Evolutionary conservation across 106 monocot species (phyloP).

Genomic region (Phalaenopsis equestris): DNA sequence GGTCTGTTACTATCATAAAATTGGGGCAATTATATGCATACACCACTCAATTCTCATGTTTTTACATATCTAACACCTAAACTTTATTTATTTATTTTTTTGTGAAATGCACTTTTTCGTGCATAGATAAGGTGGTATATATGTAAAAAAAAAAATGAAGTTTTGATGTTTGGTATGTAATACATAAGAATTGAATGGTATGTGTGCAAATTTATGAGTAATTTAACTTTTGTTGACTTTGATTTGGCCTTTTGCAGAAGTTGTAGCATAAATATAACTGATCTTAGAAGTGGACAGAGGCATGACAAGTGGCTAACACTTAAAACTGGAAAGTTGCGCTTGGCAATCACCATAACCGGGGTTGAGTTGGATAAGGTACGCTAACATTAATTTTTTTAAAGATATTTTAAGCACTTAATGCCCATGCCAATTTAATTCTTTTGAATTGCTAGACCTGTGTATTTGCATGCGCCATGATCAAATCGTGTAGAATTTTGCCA

Average conservation of each 20-base stretch:
- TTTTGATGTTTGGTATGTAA: too few relatives aligned
- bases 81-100: too few relatives aligned
- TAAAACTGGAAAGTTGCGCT: conserved; percentile 74
- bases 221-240: background rate
- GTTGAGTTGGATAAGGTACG: conserved; percentile 37
- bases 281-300: conserved; percentile 61
- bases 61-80: too few relatives aligned
- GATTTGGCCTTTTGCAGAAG: conserved; percentile 23
- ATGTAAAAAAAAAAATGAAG: too few relatives aligned
- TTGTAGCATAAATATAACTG: conserved; percentile 46
- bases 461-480: too few relatives aligned
- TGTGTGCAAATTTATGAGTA: background rate
- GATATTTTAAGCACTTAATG: background rate
- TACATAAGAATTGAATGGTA: too few relatives aligned
- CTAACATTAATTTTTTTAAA: background rate
- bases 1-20: conserved; percentile 36
- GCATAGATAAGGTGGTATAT: too few relatives aligned
- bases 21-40: background rate
- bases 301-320: conserved; percentile 75
- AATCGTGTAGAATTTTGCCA: too few relatives aligned
- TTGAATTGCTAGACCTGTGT: too few relatives aligned
- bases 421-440: too few relatives aligned
- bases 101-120: too few relatives aligned
- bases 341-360: conserved; percentile 74
- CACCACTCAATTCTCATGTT: too few relatives aligned